Evolutionary conservation across 345 rosid genomes (phyloP).

Genomic region (Laguncularia racemosa): DNA sequence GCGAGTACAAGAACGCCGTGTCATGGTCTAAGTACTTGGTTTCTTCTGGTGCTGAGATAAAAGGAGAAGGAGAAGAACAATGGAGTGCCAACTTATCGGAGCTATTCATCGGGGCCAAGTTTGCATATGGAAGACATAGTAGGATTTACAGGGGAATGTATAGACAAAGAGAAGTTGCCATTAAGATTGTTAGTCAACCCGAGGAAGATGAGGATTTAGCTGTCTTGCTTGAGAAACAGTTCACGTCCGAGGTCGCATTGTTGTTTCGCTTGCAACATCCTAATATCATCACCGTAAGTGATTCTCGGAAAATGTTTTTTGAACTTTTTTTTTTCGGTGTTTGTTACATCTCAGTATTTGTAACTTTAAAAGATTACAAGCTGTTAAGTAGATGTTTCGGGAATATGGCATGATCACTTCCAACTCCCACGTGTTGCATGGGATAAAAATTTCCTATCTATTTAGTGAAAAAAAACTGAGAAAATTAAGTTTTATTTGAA

Average conservation of each 20-base stretch:
- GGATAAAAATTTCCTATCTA: no score
- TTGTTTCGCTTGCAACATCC: conserved; percentile 51
- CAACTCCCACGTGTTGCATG: no score
- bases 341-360: no score
- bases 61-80: conserved; percentile 57
- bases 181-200: conserved; percentile 69
- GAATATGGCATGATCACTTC: no score
- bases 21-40: conserved; percentile 84
- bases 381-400: no score
- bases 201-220: conserved; percentile 69
- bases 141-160: conserved; percentile 74
- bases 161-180: conserved; percentile 64
- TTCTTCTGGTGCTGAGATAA: conserved; percentile 67
- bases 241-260: conserved; percentile 66
- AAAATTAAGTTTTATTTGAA: no score
- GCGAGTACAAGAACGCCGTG: conserved; percentile 60
- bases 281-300: conserved; percentile 61
- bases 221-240: conserved; percentile 49
- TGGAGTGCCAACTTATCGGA: conserved; percentile 86
- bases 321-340: not conserved
- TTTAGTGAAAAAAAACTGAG: no score
- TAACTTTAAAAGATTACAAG: no score
- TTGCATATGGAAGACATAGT: conserved; percentile 73
- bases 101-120: conserved; percentile 56
- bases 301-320: not conserved